Percentiles rank a stretch among this genome's conserved stretches.
Conservation (phyloP, 805 yeast species). For the Hanseniaspora meyeri region DNA sequence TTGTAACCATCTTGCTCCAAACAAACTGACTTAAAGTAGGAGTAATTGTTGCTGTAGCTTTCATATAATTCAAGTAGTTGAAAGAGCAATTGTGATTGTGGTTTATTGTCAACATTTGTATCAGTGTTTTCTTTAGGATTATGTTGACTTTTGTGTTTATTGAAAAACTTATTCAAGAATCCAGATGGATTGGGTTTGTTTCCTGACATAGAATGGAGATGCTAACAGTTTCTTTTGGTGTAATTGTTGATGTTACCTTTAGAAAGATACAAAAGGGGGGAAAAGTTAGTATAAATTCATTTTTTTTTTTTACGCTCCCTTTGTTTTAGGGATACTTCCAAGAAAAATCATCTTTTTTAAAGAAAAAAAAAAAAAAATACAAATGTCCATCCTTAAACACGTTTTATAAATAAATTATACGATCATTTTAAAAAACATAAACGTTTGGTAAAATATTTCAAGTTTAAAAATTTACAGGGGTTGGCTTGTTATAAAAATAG, state of each 20-base stretch:
- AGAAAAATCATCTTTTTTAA: too few relatives aligned
- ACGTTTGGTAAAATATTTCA: not conserved
- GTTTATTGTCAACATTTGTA: slow-evolving; percentile 20
- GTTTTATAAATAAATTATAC: not conserved
- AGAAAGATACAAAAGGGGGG: not conserved
- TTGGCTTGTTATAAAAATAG: not conserved
- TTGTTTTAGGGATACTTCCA: not conserved
- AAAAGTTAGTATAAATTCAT: too few relatives aligned
- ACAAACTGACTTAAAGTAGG: slow-evolving; percentile 43
- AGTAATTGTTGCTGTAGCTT: slow-evolving; percentile 42
- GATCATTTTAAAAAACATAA: too few relatives aligned
- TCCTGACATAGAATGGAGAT: not conserved
- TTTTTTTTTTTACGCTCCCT: not conserved
- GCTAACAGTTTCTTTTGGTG: too few relatives aligned
- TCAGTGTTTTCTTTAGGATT: slow-evolving; percentile 14
- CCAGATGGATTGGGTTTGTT: slow-evolving; percentile 6
- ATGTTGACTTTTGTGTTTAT: not conserved
- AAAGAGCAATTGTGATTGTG: slow-evolving; percentile 36
- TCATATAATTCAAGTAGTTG: slow-evolving; percentile 49
- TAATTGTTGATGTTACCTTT: too few relatives aligned
- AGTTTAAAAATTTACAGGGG: not conserved
- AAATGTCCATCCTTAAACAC: not conserved
- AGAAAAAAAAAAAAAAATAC: not conserved
- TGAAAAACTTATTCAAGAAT: not conserved
- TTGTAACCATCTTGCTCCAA: slow-evolving; percentile 44